Base-by-base conservation (phyloP, 495 filamentous ascomycete species). In the Aspergillus cristatus region DNA sequence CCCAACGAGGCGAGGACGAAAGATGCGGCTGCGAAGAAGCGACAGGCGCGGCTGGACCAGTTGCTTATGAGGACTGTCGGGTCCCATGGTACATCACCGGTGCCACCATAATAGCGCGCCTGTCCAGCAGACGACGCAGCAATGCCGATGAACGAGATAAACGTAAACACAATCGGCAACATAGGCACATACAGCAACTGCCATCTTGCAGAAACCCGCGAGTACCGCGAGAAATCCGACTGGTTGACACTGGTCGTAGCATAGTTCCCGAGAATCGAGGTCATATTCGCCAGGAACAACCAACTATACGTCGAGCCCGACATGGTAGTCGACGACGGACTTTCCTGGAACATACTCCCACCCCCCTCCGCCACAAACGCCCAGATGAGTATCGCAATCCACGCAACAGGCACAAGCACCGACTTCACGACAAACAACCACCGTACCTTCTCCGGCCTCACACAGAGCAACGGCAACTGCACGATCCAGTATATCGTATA, bases 401-500 rank as follows among this genome's bases (percentile, higher is more conserved):
- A 70, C 5, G 63, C 50, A 11, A 62, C 57, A 0, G 67, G 68
- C 7, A 72, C 64, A 14, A 72, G n/a, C 1, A 68, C 41, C 0
- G 58, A 57, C 37, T 72, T 72, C 28, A 57, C 54, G 7, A 63
- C 44, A 37, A 72, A 70, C 35, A 72, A 39, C 54, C 62, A 70
- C 14, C 68, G 63, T 5, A 67, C 48, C 13, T 51, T 57, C 34
- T 69, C 65, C 18, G 67, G 65, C 36, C 65, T 56, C 30, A 72
- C 53, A 36, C 59, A 70, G 1, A 72, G 52, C 35, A 70, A 71
- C 1, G 68, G 68, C 25, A 72, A 42, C 42, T 70, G 64, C 8
- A 63, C 18, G 13, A 69, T 22, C 50, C 54, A 71, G 38, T 67
- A 86, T 7, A 86, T 46, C 35, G 84, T 63, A 42, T 77, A 84